These are phyloP conservation scores for Botryotinia convoluta DNA, from an alignment of 2,329 filamentous ascomycete species.

Conservation along the genomic window DNA sequence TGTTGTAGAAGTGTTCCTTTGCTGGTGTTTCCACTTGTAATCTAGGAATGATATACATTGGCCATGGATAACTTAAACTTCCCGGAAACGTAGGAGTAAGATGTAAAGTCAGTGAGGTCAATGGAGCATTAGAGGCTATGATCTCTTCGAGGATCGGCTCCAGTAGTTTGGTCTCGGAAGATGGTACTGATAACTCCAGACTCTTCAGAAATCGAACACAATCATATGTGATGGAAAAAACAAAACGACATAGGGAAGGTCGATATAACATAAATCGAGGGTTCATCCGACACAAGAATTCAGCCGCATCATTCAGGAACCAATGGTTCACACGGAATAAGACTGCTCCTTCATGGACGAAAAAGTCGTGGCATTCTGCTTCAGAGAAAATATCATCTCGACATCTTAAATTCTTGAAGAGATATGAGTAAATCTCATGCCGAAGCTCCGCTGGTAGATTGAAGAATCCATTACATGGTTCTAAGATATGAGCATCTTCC, in stretches of 20 bases:
- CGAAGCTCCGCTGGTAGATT: slow-evolving; percentile 13
- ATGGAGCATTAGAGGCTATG: slow-evolving; percentile 1
- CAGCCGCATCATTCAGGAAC: slow-evolving; percentile 15
- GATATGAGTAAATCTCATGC: slow-evolving; percentile 17
- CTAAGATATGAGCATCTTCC: slow-evolving; percentile 3
- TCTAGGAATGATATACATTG: slow-evolving; percentile 18
- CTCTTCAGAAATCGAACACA: slow-evolving; percentile 16
- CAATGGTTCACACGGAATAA: slow-evolving; percentile 14
- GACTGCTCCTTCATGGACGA: slow-evolving; percentile 11
- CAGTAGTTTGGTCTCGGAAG: slow-evolving; percentile 4
- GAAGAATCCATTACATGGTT: slow-evolving; percentile 9
- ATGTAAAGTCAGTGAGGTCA: slow-evolving; percentile 15
- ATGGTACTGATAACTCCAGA: slow-evolving; percentile 14
- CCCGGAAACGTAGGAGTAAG: slow-evolving; percentile 15
- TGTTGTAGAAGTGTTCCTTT: slow-evolving; percentile 15
- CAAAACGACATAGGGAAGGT: slow-evolving; percentile 16
- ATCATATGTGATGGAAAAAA: slow-evolving; percentile 10
- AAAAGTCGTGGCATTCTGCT: slow-evolving; percentile 16
- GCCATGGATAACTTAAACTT: slow-evolving; percentile 14
- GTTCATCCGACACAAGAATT: slow-evolving; percentile 16
- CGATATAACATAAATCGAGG: slow-evolving; percentile 18
- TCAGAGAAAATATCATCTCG: slow-evolving; percentile 15
- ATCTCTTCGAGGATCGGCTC: slow-evolving; percentile 16
- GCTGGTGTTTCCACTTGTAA: background rate
- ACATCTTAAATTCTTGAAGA: slow-evolving; percentile 18